A percentile compares a stretch with the other conserved stretches of the same genome.
Evolutionary conservation across 441 rosid species (phyloP).

Genomic region (Syzygium syzygioides): DNA sequence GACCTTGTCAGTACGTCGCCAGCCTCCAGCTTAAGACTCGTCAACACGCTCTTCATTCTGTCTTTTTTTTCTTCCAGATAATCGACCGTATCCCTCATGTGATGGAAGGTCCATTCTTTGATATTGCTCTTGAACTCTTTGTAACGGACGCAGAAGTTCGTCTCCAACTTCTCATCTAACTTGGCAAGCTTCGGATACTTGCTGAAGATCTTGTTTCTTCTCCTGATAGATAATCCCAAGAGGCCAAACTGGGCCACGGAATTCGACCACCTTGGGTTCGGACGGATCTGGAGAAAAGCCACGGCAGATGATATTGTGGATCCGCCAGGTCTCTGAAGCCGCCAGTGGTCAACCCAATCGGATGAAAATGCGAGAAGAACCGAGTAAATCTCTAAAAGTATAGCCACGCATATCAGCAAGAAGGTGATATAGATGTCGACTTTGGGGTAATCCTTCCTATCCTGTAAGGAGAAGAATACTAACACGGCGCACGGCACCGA

Average conservation of each 20-base stretch:
- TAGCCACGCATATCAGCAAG: not conserved
- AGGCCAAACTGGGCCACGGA: not conserved
- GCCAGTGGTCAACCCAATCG: not conserved
- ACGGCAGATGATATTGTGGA: not conserved
- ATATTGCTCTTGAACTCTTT: not conserved
- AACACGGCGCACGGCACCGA: not conserved
- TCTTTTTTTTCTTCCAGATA: not conserved
- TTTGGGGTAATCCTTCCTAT: not conserved
- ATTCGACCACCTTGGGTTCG: not conserved
- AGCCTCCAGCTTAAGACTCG: not conserved
- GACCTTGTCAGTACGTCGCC: not conserved
- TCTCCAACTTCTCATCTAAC: not conserved
- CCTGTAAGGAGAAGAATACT: not conserved
- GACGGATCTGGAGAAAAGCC: not conserved
- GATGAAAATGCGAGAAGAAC: not conserved
- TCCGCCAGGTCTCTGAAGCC: fast-evolving
- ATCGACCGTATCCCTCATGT: not conserved
- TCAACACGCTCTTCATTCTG: not conserved
- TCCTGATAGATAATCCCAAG: not conserved
- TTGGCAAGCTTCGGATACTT: not conserved
- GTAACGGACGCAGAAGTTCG: not conserved
- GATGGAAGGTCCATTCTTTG: not conserved
- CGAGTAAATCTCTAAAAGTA: not conserved
- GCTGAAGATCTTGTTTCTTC: not conserved
- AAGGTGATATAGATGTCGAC: not conserved